phyloP scores from a whole-genome alignment of 2,329 filamentous ascomycete species.

The Dactylellina haptotyla region DNA sequence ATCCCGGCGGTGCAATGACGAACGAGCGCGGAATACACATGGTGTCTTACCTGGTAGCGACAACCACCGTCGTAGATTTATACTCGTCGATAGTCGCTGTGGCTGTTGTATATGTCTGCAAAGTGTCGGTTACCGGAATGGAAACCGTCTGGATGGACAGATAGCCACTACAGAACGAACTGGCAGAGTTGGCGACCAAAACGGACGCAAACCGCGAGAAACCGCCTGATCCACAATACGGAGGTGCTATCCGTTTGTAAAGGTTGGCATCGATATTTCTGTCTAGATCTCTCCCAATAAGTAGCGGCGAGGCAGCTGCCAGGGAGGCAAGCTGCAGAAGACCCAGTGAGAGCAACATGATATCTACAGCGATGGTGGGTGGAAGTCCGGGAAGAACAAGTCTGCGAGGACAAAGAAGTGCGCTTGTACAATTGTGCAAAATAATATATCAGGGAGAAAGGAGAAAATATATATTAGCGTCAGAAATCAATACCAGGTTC shows the following conservation, averaged over 20 bases:
- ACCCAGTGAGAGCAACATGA: background rate
- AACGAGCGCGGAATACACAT: no score
- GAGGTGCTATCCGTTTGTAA: constrained; percentile 7
- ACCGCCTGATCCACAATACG: constrained; percentile 12
- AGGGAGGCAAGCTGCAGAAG: constrained; percentile 9
- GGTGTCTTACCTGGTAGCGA: constrained; percentile 12
- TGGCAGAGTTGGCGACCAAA: background rate
- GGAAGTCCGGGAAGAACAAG: background rate
- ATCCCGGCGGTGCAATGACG: background rate
- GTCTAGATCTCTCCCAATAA: background rate
- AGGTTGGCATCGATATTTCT: background rate
- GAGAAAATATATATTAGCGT: no score
- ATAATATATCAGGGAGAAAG: no score
- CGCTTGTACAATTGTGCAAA: no score
- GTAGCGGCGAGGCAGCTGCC: constrained; percentile 2
- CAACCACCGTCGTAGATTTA: constrained; percentile 1
- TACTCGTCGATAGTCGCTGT: constrained; percentile 16
- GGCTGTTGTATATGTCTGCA: constrained; percentile 11
- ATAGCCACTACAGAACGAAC: constrained; percentile 21
- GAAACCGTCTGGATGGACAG: constrained; percentile 13
- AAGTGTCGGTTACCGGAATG: constrained; percentile 7
- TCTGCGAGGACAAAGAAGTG: background rate
- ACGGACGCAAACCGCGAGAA: background rate
- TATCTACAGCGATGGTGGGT: constrained; percentile 6
- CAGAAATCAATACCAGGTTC: no score